Percentiles rank a stretch among this genome's conserved stretches.
Evolutionary conservation across 2,329 filamentous ascomycete genomes (phyloP).

Genomic region (Phoma herbarum): DNA sequence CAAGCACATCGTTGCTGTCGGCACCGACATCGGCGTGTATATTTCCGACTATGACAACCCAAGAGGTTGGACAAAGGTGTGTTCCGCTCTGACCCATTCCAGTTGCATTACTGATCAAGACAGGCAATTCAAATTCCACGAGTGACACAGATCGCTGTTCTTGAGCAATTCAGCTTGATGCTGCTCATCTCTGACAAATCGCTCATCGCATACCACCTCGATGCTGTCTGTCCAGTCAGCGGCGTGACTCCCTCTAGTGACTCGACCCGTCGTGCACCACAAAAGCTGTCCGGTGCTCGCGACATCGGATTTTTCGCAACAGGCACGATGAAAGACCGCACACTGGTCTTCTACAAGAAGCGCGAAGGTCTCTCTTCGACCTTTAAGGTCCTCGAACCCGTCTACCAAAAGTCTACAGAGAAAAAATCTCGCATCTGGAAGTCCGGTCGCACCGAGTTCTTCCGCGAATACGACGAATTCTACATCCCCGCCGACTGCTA

Average conservation of each 20-base stretch:
- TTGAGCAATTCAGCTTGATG: slow-evolving; percentile 95
- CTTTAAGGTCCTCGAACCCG: slow-evolving; percentile 96
- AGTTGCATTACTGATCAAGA: slow-evolving; percentile 37
- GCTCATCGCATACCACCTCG: slow-evolving; percentile 91
- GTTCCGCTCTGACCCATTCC: slow-evolving; percentile 40
- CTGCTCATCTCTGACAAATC: slow-evolving; percentile 90
- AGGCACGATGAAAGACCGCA: slow-evolving; percentile 95
- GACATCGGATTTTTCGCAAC: slow-evolving; percentile 98
- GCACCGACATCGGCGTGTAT: slow-evolving; percentile 93
- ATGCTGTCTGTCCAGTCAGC: slow-evolving; percentile 72
- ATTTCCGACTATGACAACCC: slow-evolving; percentile 89
- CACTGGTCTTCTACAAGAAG: slow-evolving; percentile 95
- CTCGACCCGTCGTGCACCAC: slow-evolving; percentile 83
- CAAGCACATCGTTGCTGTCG: slow-evolving; percentile 88
- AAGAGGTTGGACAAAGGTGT: slow-evolving; percentile 87
- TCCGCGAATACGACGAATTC: slow-evolving; percentile 98
- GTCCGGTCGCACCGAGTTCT: slow-evolving; percentile 86
- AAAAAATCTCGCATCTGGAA: slow-evolving; percentile 77
- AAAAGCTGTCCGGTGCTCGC: slow-evolving; percentile 84
- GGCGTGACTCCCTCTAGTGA: slow-evolving; percentile 70
- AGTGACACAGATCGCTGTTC: slow-evolving; percentile 91
- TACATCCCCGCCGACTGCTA: slow-evolving; percentile 97
- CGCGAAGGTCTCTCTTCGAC: slow-evolving; percentile 90
- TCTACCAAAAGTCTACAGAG: slow-evolving; percentile 90
- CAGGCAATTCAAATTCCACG: slow-evolving; percentile 78